Conservation (phyloP, 257 asterid species). For the Solanum paucissectum region DNA sequence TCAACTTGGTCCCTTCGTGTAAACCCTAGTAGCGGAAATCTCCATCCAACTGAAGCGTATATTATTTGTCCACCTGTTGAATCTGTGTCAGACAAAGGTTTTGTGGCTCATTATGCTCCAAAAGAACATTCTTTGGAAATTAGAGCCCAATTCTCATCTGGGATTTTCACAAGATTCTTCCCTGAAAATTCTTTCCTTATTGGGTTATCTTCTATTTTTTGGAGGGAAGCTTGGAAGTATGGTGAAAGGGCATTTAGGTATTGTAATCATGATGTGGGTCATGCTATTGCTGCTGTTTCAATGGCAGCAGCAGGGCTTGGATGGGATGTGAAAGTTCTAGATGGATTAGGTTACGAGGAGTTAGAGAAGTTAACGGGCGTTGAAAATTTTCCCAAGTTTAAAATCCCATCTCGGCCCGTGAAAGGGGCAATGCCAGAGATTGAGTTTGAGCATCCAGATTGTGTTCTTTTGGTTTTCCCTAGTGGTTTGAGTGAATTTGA, state of each 20-base stretch:
- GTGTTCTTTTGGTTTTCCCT: constrained; percentile 67
- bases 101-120: constrained; percentile 84
- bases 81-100: constrained; percentile 35
- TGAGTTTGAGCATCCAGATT: constrained; percentile 93
- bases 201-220: constrained; percentile 75
- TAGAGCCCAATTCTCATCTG: constrained; percentile 48
- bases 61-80: constrained; percentile 52
- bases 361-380: constrained; percentile 68
- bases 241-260: constrained; percentile 98
- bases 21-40: constrained; percentile 95
- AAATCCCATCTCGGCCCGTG: constrained; percentile 49
- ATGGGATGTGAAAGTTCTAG: constrained; percentile 78
- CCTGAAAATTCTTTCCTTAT: constrained; percentile 56
- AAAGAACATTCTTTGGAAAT: constrained; percentile 84
- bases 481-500: constrained; percentile 27
- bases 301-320: constrained; percentile 91
- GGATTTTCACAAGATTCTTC: constrained; percentile 24
- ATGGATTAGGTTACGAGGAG: constrained; percentile 63
- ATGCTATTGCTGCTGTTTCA: constrained; percentile 77
- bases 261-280: constrained; percentile 96
- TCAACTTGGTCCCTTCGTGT: constrained; percentile 95
- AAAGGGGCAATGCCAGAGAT: constrained; percentile 73
- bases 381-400: constrained; percentile 26
- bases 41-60: constrained; percentile 90
- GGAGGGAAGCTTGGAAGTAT: constrained; percentile 98